Conservation (phyloP, 352 stramenopile genomes). For the Phytophthora melonis region DNA sequence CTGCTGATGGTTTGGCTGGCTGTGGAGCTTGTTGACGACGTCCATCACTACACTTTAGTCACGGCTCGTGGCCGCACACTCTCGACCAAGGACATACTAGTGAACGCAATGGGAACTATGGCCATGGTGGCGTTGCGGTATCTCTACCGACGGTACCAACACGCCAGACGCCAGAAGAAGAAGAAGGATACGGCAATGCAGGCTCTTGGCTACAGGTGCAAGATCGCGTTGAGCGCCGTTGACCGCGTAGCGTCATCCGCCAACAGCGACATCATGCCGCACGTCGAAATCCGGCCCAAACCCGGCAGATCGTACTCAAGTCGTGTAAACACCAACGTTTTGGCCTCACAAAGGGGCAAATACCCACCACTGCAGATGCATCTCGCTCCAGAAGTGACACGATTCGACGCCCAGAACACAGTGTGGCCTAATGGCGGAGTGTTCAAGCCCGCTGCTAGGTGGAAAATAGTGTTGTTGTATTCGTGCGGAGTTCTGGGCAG, state of each 20-base stretch:
- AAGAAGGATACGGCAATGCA: neutral
- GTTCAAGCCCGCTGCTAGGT: neutral
- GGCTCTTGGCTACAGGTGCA: constrained; percentile 11
- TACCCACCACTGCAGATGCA: constrained; percentile 19
- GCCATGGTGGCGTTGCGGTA: constrained; percentile 17
- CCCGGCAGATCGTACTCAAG: neutral
- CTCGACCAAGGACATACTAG: constrained; percentile 31
- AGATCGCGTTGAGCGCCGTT: constrained; percentile 13
- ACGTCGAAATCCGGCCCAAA: neutral
- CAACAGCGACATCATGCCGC: neutral
- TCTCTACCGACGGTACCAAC: constrained; percentile 19
- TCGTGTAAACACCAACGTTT: constrained; percentile 1
- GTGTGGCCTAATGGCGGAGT: constrained; percentile 13
- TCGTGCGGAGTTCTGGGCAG: neutral
- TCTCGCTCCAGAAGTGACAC: neutral
- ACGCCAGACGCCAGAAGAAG: neutral
- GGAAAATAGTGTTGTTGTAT: constrained; percentile 5
- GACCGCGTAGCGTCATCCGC: neutral
- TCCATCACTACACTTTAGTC: constrained; percentile 17
- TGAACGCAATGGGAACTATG: constrained; percentile 25
- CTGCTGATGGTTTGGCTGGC: constrained; percentile 12
- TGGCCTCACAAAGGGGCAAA: neutral
- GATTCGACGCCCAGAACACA: constrained; percentile 13
- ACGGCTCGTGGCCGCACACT: constrained; percentile 5
- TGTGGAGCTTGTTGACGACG: constrained; percentile 14